Percentiles rank a stretch among this genome's conserved stretches.
Conservation (phyloP, 345 rosid species). For the Jatropha curcas region DNA sequence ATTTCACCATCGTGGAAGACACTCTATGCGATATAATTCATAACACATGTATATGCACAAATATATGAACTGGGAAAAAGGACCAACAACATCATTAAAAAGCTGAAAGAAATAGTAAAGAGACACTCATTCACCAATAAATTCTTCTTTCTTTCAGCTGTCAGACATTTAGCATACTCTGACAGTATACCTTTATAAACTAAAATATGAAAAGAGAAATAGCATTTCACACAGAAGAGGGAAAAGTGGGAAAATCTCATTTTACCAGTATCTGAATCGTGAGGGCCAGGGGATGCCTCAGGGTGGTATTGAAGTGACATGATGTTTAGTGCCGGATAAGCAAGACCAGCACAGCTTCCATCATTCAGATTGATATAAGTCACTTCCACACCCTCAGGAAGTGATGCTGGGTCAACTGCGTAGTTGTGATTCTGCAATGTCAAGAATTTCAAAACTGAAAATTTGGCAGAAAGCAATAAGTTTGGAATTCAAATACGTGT, state of each 20-base stretch:
- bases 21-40: background rate
- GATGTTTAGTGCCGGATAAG: slow-evolving; percentile 64
- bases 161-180: background rate
- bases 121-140: too few species aligned
- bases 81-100: too few species aligned
- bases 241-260: background rate
- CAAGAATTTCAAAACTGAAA: slow-evolving; percentile 15
- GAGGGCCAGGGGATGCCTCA: slow-evolving; percentile 98
- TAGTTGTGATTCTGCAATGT: slow-evolving; percentile 85
- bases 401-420: slow-evolving; percentile 87
- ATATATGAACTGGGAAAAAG: too few species aligned
- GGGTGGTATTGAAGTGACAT: slow-evolving; percentile 98
- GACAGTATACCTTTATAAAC: background rate
- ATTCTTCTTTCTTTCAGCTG: too few species aligned
- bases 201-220: background rate
- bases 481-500: background rate
- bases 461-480: background rate
- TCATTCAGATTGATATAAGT: slow-evolving; percentile 94
- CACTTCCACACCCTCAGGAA: slow-evolving; percentile 85
- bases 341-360: slow-evolving; percentile 93
- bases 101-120: too few species aligned
- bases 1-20: background rate
- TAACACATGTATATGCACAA: too few species aligned
- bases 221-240: background rate
- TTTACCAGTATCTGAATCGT: slow-evolving; percentile 83